Conservation (phyloP, 257 asterid genomes). For the Petunia secreta region DNA sequence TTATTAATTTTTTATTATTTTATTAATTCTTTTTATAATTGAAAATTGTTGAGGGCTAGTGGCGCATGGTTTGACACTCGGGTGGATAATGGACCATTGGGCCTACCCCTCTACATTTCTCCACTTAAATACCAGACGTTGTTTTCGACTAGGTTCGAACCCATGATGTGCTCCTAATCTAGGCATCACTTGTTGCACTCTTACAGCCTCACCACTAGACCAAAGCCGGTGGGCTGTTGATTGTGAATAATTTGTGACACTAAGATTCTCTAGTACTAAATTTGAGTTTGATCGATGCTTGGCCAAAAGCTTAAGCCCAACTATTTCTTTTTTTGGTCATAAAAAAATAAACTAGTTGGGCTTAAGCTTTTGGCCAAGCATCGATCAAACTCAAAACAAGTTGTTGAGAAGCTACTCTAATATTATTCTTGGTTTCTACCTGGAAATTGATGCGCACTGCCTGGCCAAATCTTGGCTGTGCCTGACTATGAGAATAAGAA, state of each 20-base stretch:
- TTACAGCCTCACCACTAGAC: too few relatives aligned
- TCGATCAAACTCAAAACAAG: slow-evolving; percentile 1
- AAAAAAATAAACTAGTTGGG: background rate
- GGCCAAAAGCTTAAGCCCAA: slow-evolving; percentile 4
- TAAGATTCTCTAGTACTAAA: background rate
- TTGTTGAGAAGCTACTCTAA: background rate
- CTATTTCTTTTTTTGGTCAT: background rate
- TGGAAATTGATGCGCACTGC: slow-evolving; percentile 11
- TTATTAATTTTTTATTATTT: background rate
- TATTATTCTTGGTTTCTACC: background rate
- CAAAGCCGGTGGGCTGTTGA: too few relatives aligned
- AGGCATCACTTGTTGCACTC: too few relatives aligned
- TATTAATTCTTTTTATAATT: background rate
- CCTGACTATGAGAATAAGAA: background rate
- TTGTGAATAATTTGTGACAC: too few relatives aligned
- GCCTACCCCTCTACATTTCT: too few relatives aligned
- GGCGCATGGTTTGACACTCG: too few relatives aligned
- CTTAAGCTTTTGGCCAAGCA: slow-evolving; percentile 11
- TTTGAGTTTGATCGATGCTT: slow-evolving; percentile 11
- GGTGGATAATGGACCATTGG: too few relatives aligned
- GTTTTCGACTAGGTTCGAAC: too few relatives aligned
- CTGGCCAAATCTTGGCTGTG: slow-evolving; percentile 7
- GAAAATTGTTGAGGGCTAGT: too few relatives aligned
- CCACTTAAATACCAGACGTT: too few relatives aligned
- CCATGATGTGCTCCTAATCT: too few relatives aligned